phyloP scores from a whole-genome alignment of 495 filamentous ascomycete genomes.

The Neurospora discreta region DNA sequence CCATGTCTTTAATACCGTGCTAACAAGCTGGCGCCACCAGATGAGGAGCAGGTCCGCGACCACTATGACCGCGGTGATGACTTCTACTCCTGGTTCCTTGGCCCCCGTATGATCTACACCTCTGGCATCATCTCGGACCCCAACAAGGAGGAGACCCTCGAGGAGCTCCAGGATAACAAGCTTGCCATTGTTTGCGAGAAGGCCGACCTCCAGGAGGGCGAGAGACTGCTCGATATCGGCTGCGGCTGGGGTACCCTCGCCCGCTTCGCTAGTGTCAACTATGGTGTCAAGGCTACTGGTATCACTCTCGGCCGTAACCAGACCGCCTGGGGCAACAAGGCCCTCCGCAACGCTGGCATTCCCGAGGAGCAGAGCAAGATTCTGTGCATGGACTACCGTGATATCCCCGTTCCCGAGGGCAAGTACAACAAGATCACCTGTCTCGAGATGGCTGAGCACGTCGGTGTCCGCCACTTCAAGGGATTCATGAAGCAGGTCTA shows the following conservation, averaged over 20 bases:
- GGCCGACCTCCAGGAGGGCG: constrained; percentile 59
- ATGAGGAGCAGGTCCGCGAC: constrained; percentile 79
- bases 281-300: constrained; percentile 66
- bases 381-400: constrained; percentile 77
- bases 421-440: constrained; percentile 77
- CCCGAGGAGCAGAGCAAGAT: constrained; percentile 62
- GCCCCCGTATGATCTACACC: constrained; percentile 86
- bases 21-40: constrained; percentile 27
- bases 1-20: neutral
- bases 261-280: constrained; percentile 68
- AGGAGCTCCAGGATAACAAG: constrained; percentile 87
- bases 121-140: constrained; percentile 71
- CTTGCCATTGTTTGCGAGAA: constrained; percentile 78
- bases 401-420: constrained; percentile 58
- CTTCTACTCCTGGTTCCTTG: constrained; percentile 83
- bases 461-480: constrained; percentile 64
- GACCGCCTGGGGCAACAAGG: constrained; percentile 72
- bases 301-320: constrained; percentile 76
- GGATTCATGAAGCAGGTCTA: constrained; percentile 61
- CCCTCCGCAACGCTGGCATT: constrained; percentile 56
- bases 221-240: constrained; percentile 69
- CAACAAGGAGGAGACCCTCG: constrained; percentile 63
- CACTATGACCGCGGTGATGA: constrained; percentile 85
- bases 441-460: constrained; percentile 86
- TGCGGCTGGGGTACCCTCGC: constrained; percentile 83